Percentiles rank a stretch among this genome's conserved stretches.
Evolutionary conservation across 2,329 filamentous ascomycete genomes (phyloP).

Genomic region (Lasiodiplodia citricola): DNA sequence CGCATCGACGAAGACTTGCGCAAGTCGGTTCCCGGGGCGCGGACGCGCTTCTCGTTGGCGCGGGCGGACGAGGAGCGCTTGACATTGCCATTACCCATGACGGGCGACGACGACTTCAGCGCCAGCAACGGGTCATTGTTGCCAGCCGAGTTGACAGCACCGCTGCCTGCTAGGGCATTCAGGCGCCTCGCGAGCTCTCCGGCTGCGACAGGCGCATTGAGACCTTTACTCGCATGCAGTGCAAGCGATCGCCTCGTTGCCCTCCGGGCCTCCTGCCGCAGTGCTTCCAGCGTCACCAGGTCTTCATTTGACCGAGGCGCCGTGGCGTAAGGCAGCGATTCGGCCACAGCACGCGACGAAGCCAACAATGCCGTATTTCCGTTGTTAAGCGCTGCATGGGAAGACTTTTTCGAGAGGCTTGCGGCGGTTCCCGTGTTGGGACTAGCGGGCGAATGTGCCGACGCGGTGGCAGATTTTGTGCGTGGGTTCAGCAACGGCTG

Average conservation of each 20-base stretch:
- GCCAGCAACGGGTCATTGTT: too few relatives aligned
- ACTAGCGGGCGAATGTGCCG: conserved; percentile 6
- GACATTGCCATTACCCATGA: not conserved
- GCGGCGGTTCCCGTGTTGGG: not conserved
- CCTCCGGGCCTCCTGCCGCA: conserved; percentile 1
- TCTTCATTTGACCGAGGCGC: not conserved
- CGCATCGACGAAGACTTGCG: not conserved
- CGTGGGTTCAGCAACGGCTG: not conserved
- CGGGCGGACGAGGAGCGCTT: not conserved
- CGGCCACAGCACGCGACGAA: not conserved
- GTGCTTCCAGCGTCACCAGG: not conserved
- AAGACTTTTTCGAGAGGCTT: not conserved
- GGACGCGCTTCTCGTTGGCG: not conserved
- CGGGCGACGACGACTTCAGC: too few relatives aligned
- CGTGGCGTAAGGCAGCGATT: not conserved
- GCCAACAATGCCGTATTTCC: not conserved
- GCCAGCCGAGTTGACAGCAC: not conserved
- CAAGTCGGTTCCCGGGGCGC: not conserved
- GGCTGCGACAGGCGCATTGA: not conserved
- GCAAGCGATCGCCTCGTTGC: not conserved
- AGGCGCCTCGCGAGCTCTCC: conserved; percentile 2
- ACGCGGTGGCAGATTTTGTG: not conserved
- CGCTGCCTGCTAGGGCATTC: not conserved
- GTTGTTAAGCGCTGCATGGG: not conserved
- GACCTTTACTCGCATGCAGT: not conserved